Base-by-base conservation (phyloP, 495 filamentous ascomycete species). In the Pyrenopolyporus hunteri region DNA sequence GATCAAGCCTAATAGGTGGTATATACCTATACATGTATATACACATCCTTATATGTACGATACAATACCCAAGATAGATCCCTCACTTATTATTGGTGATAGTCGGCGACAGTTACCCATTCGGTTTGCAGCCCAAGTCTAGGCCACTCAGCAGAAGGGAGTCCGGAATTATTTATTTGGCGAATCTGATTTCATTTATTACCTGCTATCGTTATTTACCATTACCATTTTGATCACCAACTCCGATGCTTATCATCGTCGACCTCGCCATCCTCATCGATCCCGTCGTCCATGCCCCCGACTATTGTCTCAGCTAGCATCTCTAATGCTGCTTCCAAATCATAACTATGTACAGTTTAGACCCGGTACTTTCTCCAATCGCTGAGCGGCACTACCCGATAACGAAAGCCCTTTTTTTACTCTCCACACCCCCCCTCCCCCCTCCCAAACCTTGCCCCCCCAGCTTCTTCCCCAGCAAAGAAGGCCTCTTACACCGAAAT, bases 391-490 rank as follows among this genome's bases (percentile, higher is more conserved):
- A 20, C 56, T 65, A 56, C 20, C 50, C 56, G 50, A 56, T 60
- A 61, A 52, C 50, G 52, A 48, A 52, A 57, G 40, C 46, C 51
- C 45, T 44, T 46, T 59, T 59, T 59, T 60, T 60, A 60, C 63
- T 61, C 63, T 61, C 58, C 49, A 9, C 64, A 63, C 53, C 58
- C 59, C 53, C 58, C 55, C 58, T 45, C 57, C 48, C 59, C 53
- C 58, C n/a, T n/a, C n/a, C n/a, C n/a, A n/a, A n/a, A n/a, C n/a
- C n/a, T n/a, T n/a, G n/a, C n/a, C n/a, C n/a, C n/a, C n/a, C n/a
- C n/a, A n/a, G n/a, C n/a, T 45, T 54, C 52, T 43, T 31, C 36
- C 31, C 25, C 10, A 16, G 28, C 49, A 47, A 49, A 28, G 45
- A 36, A 43, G 26, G 31, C 36, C 22, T 22, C 33, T 17, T 56